Conservation (phyloP, 2,329 filamentous ascomycete species). For the Westerdykella sp. region DNA sequence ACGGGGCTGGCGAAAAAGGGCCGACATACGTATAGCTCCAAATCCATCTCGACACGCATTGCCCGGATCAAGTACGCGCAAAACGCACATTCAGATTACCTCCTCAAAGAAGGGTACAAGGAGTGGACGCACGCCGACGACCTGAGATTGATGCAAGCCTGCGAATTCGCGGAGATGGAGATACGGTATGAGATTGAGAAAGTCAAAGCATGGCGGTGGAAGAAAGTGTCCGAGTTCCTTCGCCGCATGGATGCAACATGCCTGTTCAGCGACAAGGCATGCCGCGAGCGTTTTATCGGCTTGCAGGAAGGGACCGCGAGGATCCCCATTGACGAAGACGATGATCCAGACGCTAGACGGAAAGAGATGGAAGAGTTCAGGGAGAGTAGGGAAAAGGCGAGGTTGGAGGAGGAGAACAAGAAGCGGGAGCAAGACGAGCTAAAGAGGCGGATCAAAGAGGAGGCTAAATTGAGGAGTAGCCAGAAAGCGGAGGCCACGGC, state of each 20-base stretch:
- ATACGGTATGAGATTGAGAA: conserved; percentile 38
- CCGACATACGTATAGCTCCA: conserved; percentile 40
- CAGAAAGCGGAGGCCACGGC: conserved; percentile 22
- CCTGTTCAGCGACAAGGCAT: conserved; percentile 45
- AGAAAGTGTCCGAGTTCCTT: conserved; percentile 40
- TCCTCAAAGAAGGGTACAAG: conserved; percentile 42
- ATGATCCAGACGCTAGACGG: conserved; percentile 35
- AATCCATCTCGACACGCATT: conserved; percentile 46
- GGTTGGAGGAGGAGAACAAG: conserved; percentile 16
- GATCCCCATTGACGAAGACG: conserved; percentile 41
- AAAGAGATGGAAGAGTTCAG: conserved; percentile 22
- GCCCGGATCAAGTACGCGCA: conserved; percentile 41
- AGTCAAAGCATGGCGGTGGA: conserved; percentile 41
- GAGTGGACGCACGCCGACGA: conserved; percentile 49
- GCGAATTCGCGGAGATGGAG: conserved; percentile 40
- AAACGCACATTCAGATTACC: conserved; percentile 40
- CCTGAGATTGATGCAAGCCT: conserved; percentile 38
- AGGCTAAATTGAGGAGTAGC: conserved; percentile 9
- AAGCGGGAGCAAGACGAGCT: conserved; percentile 6
- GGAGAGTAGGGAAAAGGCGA: conserved; percentile 13
- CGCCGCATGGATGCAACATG: conserved; percentile 34
- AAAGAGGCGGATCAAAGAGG: conserved; percentile 16
- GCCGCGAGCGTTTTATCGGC: conserved; percentile 39
- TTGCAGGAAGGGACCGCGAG: conserved; percentile 41
- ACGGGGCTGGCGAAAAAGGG: conserved; percentile 39